A percentile compares a stretch with the other conserved stretches of the same genome.
These are phyloP conservation scores for Cladophialophora carrionii DNA, from an alignment of 2,329 filamentous ascomycete genomes.

Conservation along the genomic window DNA sequence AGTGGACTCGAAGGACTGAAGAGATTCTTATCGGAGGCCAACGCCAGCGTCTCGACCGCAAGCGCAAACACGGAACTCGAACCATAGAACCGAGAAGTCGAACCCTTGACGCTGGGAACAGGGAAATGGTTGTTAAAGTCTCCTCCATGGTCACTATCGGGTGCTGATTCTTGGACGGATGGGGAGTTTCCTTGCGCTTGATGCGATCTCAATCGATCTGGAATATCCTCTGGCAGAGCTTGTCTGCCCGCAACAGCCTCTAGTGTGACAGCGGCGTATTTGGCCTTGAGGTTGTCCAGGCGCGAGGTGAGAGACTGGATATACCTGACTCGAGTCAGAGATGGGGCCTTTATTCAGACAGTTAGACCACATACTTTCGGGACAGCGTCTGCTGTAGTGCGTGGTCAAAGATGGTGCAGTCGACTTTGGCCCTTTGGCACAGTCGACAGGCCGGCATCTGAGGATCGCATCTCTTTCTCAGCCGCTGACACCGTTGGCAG, in stretches of 20 bases:
- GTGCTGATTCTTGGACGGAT: neutral
- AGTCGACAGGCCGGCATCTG: slow-evolving; percentile 17
- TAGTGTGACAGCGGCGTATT: slow-evolving; percentile 4
- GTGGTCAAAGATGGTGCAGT: slow-evolving; percentile 15
- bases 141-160: neutral
- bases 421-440: slow-evolving; percentile 13
- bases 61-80: slow-evolving; percentile 19
- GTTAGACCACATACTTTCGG: slow-evolving; percentile 5
- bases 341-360: neutral
- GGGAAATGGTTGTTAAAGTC: slow-evolving; percentile 14
- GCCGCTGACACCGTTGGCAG: slow-evolving; percentile 13
- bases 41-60: slow-evolving; percentile 8
- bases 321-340: slow-evolving; percentile 11
- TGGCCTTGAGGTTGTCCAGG: slow-evolving; percentile 14
- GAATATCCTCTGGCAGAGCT: slow-evolving; percentile 1
- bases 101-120: slow-evolving; percentile 11
- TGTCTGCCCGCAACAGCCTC: slow-evolving; percentile 2
- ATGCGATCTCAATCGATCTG: neutral
- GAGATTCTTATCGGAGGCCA: slow-evolving; percentile 13
- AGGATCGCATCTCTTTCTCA: slow-evolving; percentile 17
- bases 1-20: slow-evolving; percentile 1
- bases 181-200: neutral
- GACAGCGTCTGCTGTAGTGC: slow-evolving; percentile 16
- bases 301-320: slow-evolving; percentile 14
- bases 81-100: slow-evolving; percentile 14